Base-by-base conservation (phyloP, 176 grass and related monocot species). In the Oryza longistaminata region DNA sequence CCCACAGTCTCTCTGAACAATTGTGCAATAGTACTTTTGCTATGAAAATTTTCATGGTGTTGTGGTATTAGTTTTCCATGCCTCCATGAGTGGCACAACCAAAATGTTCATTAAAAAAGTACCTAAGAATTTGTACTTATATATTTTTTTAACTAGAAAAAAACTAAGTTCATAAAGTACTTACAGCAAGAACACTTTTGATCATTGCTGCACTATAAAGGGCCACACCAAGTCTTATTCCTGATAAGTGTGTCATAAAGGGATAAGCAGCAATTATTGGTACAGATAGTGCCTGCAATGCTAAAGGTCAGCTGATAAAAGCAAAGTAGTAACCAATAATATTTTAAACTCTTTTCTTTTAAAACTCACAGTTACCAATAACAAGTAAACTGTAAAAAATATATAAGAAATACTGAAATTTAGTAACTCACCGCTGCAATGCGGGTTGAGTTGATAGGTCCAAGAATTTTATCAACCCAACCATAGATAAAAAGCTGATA, bases 401-500 rank as follows among this genome's bases (percentile, higher is more conserved):
- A 17, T 78, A 97, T 70, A 7, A 15, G 3, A 49, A 86, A 85
- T 17, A 94, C 71, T 44, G 75, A 81, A 92, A 92, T 3, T 58
- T 4, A 77, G 31, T 21, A 43, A 85, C 85, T 86, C 82, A 97
- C 94, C 6, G 92, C 88, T 26, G 87, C 61, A 27, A 68, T 60
- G 37, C 88, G 84, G 0, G 21, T 65, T 75, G 86, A 92, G 66
- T 68, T 68, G 61, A 94, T 67, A 25, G 81, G 80, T 83, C 92
- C 90, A 0, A 92, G 42, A 17, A 84, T 48, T 66, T 67, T 84
- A 66, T 89, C 40, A n/a, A 92, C 45, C 27, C 55, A 26, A 75
- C 86, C 83, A 29, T 88, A 97, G 70, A 97, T 53, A 70, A 92
- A 81, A 12, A 94, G 66, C 76, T 97, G 95, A 90, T 89, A 94